These are phyloP conservation scores for Bryoglossum gracile DNA, from an alignment of 495 filamentous ascomycete genomes.

Conservation along the genomic window DNA sequence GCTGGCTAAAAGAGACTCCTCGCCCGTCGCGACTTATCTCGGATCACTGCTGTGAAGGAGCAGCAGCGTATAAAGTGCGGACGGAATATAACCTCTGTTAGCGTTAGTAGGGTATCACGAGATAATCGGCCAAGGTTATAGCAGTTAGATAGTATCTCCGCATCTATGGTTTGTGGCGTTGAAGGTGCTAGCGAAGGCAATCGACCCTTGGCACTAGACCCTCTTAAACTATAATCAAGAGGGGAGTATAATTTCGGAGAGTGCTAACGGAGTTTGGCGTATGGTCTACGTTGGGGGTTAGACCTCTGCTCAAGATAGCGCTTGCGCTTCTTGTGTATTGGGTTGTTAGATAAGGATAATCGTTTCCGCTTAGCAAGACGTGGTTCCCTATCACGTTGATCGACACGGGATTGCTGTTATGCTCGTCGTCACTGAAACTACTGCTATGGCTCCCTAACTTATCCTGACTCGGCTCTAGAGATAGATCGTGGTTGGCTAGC, in stretches of 20 bases:
- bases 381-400: slow-evolving; percentile 6
- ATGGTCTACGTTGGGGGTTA: slow-evolving; percentile 12
- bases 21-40: slow-evolving; percentile 46
- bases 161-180: slow-evolving; percentile 9
- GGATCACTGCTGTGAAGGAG: slow-evolving; percentile 42
- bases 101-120: background rate
- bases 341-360: slow-evolving; percentile 12
- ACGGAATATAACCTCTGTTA: slow-evolving; percentile 10
- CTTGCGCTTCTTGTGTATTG: slow-evolving; percentile 17
- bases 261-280: slow-evolving; percentile 2
- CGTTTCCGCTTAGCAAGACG: slow-evolving; percentile 17
- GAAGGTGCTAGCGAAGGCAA: slow-evolving; percentile 13
- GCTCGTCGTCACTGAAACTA: slow-evolving; percentile 6
- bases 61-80: background rate
- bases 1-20: slow-evolving; percentile 27
- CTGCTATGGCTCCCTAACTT: slow-evolving; percentile 6
- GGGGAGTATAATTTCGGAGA: slow-evolving; percentile 11
- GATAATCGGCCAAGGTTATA: slow-evolving; percentile 2
- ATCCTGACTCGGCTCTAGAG: slow-evolving; percentile 14
- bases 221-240: slow-evolving; percentile 11
- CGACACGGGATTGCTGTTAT: slow-evolving; percentile 12
- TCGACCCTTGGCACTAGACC: slow-evolving; percentile 7
- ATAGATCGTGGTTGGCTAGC: slow-evolving; percentile 14
- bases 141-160: slow-evolving; percentile 9
- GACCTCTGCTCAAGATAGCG: slow-evolving; percentile 13